Percentiles rank a stretch among this genome's conserved stretches.
These are phyloP conservation scores for Starmerella sp. DNA, from an alignment of 805 yeast species.

Conservation along the genomic window DNA sequence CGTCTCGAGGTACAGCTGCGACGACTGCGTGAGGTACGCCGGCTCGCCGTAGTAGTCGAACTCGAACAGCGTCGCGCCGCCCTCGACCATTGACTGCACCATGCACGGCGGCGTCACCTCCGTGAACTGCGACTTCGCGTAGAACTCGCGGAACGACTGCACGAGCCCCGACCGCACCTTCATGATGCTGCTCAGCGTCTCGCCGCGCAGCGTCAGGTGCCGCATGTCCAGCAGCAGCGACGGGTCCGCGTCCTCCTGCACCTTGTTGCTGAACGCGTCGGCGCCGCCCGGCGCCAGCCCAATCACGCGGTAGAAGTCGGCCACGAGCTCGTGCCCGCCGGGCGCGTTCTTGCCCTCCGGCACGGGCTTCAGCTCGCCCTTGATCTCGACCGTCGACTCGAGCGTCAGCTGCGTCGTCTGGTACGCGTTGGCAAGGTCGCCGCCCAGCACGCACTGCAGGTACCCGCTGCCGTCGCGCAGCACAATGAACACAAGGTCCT, in stretches of 20 bases:
- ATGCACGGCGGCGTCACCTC: constrained; percentile 99
- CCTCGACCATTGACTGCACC: constrained; percentile 99
- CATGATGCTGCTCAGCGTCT: constrained; percentile 82
- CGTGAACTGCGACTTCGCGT: constrained; percentile 55
- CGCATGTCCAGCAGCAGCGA: constrained; percentile 86
- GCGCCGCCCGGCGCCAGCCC: constrained; percentile 96
- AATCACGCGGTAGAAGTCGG: constrained; percentile 77
- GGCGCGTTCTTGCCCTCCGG: constrained; percentile 98
- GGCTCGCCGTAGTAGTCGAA: constrained; percentile 94
- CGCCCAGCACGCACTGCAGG: constrained; percentile 75
- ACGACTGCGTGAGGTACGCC: constrained; percentile 91
- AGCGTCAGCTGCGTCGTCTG: constrained; percentile 74
- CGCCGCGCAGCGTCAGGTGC: constrained; percentile 94
- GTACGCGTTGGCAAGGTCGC: constrained; percentile 86
- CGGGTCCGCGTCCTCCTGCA: constrained; percentile 90
- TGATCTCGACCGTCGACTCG: constrained; percentile 72
- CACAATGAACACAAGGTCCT: constrained; percentile 81
- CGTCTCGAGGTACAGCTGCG: constrained; percentile 93
- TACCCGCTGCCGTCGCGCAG: constrained; percentile 92
- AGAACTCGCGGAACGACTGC: constrained; percentile 63
- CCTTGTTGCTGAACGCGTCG: constrained; percentile 86
- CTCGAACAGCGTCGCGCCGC: constrained; percentile 92
- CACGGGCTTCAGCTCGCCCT: constrained; percentile 68
- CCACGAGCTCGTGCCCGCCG: constrained; percentile 89
- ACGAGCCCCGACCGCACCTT: constrained; percentile 81